Conservation (phyloP, 2,329 filamentous ascomycete species). For the Cercospora citrullina region DNA sequence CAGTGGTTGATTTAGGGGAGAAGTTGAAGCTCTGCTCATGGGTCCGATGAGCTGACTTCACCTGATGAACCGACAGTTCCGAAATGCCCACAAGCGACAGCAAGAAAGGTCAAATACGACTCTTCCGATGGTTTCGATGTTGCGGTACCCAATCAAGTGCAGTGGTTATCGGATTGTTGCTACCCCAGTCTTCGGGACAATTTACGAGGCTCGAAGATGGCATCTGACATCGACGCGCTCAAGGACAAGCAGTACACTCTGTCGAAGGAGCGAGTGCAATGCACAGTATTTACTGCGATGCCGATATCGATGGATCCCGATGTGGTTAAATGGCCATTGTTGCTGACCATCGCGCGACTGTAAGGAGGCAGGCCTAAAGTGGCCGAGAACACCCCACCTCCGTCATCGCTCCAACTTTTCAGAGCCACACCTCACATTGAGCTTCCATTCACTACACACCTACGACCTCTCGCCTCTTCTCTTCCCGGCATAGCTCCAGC, state of each 20-base stretch:
- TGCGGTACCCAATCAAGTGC: not conserved
- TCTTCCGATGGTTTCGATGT: not conserved
- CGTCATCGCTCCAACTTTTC: constrained; percentile 3
- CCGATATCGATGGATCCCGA: not conserved
- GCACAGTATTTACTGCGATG: not conserved
- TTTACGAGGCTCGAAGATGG: not conserved
- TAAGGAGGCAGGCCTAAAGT: no score
- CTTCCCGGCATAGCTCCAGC: not conserved
- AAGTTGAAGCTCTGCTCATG: not conserved
- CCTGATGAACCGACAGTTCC: not conserved
- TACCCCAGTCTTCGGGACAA: not conserved
- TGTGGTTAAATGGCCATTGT: not conserved
- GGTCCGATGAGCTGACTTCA: not conserved
- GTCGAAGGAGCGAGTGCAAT: not conserved
- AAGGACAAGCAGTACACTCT: not conserved
- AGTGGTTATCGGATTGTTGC: not conserved
- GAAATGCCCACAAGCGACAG: not conserved
- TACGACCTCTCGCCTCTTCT: no score
- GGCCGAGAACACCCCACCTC: not conserved
- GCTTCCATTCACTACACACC: not conserved
- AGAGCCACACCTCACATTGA: not conserved
- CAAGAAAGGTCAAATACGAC: not conserved
- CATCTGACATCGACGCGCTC: not conserved
- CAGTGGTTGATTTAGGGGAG: not conserved
- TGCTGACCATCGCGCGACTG: not conserved